Evolutionary conservation across 2,329 filamentous ascomycete genomes (phyloP), one percentile per base, ranked within the genome.

Genomic region (Xylaria sp.): DNA sequence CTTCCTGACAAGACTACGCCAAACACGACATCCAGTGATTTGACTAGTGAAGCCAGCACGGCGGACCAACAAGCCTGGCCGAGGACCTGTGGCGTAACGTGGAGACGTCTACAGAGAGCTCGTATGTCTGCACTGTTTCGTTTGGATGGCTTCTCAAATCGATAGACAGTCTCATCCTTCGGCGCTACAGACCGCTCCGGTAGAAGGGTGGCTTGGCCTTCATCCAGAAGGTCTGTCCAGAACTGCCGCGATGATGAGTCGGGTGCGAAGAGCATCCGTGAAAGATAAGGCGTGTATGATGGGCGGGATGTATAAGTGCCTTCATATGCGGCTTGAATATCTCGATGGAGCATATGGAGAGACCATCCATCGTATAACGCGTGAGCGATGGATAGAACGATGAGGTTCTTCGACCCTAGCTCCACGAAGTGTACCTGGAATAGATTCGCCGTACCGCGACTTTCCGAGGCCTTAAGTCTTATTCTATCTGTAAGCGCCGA

Each of bases 301-400:
- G 79, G 76, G 3, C 85, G 78, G 1, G 71, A 44, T 2, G 66
- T 64, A 9, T 76, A 70, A 0, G 71, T 63, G 3, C 76, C 76
- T 3, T 76, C 52, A 63, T 95, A 96, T 1, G 87, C 84, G n/a
- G 73, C 76, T 13, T 79, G 73, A 0, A 96, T 80, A 67, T 94
- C 86, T 49, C 81, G 77, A 66, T 94, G 91, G 1, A 97, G 73
- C 13, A 95, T 75, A 2, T 79, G 78, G 10, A 97, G 80, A 2
- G 92, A 96, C 83, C 87, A 92, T 0, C 92, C 92, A 69, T 97
- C 92, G 65, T 97, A 97, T 18, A 96, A 79, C 1, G 92, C 91
- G 73, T 97, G 92, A 0, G 92, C 83, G 46, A 96, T 85, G 0
- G 91, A 92, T 1, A 97, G 71, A 3, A 87, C 69, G 1, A 87